phyloP scores from a whole-genome alignment of 805 yeast genomes.

The Clavispora carvajalis region DNA sequence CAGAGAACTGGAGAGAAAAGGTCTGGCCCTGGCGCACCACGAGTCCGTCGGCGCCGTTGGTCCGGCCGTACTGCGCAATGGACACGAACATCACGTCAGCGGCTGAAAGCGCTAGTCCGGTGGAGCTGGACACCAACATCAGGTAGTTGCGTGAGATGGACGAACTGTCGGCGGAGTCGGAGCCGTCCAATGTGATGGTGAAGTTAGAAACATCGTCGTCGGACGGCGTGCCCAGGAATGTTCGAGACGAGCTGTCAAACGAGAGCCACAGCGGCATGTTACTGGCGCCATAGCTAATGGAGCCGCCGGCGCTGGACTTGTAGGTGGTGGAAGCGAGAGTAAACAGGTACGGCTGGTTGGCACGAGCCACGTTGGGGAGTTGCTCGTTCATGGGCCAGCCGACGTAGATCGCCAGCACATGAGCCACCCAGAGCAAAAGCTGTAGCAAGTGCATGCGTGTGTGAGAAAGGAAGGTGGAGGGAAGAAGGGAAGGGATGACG shows the following conservation, averaged over 20 bases:
- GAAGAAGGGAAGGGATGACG: not conserved
- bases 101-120: constrained; percentile 48
- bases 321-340: constrained; percentile 69
- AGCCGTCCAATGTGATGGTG: constrained; percentile 54
- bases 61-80: constrained; percentile 60
- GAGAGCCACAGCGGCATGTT: constrained; percentile 73
- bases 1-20: constrained; percentile 62
- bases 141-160: constrained; percentile 44
- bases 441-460: not conserved
- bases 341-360: constrained; percentile 56
- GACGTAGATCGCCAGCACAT: constrained; percentile 45
- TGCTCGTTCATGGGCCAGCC: constrained; percentile 82
- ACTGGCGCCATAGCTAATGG: constrained; percentile 50
- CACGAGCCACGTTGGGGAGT: constrained; percentile 82
- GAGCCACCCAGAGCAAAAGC: constrained; percentile 6
- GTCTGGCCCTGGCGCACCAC: constrained; percentile 66
- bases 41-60: constrained; percentile 71
- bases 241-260: constrained; percentile 58
- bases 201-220: constrained; percentile 36
- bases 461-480: not conserved
- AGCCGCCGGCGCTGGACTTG: constrained; percentile 31
- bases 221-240: constrained; percentile 66
- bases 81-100: constrained; percentile 44
- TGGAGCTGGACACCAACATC: constrained; percentile 53
- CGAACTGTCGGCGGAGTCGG: constrained; percentile 51